Evolutionary conservation across 352 stramenopile genomes (phyloP), one percentile per base, ranked within the genome.

Genomic region (Aphanomyces astaci): DNA sequence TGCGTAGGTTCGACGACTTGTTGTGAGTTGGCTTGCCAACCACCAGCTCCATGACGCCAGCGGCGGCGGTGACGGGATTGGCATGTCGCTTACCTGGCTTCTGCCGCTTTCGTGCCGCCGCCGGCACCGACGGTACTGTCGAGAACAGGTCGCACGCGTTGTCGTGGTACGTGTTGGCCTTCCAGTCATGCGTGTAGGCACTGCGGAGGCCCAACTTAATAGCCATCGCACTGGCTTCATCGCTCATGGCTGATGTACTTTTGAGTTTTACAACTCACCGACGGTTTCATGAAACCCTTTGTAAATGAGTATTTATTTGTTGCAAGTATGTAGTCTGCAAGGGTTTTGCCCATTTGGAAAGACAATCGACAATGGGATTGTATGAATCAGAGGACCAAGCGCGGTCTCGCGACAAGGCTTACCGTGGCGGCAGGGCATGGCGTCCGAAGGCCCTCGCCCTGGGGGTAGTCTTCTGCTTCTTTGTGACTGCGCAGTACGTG

Each of bases 211-310:
- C 62, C 10, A 68, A 45, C 32, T 68, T 68, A 10, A 62, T 28
- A 28, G 62, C 62, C 62, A 68, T 68, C 30, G 48, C 48, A 40
- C 28, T 52, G 10, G 62, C 62, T 24, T 68, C 62, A 45, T 68
- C 62, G 17, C 62, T 33, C 62, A 68, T 68, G 62, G 1, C 32
- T n/a, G n/a, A n/a, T n/a, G n/a, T n/a, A n/a, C n/a, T n/a, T n/a
- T n/a, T n/a, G n/a, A n/a, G n/a, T n/a, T n/a, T n/a, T n/a, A n/a
- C n/a, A n/a, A n/a, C n/a, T n/a, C n/a, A n/a, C n/a, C n/a, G n/a
- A n/a, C n/a, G n/a, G n/a, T n/a, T n/a, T n/a, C n/a, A n/a, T n/a
- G n/a, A n/a, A n/a, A n/a, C n/a, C n/a, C n/a, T n/a, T n/a, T n/a
- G 36, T 43, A 43, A 43, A 43, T 43, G 7, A 43, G 36, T 43